Evolutionary conservation across 306 rosid species (phyloP).

Genomic region (Coriaria nepalensis): DNA sequence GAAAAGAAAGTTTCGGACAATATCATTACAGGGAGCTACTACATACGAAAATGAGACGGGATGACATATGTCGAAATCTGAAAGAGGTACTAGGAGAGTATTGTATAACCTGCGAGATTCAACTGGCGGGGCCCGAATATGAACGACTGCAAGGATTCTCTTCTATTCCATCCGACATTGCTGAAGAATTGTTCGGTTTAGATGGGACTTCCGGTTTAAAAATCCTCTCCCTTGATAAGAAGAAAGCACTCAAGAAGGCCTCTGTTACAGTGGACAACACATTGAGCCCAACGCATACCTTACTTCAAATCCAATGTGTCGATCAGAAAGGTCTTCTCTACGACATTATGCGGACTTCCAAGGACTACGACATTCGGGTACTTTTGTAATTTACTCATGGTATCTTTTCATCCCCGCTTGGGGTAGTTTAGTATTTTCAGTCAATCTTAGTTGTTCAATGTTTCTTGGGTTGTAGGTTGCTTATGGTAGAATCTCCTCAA

Average conservation of each 20-base stretch:
- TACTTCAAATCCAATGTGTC: slow-evolving; percentile 68
- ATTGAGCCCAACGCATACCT: slow-evolving; percentile 61
- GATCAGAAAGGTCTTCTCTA: slow-evolving; percentile 70
- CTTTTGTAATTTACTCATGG: not conserved
- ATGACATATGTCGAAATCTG: slow-evolving; percentile 45
- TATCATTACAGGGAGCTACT: slow-evolving; percentile 44
- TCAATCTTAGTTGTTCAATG: not conserved
- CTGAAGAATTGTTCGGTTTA: slow-evolving; percentile 51
- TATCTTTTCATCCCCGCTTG: not conserved
- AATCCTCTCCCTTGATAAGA: slow-evolving; percentile 29
- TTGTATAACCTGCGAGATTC: slow-evolving; percentile 66
- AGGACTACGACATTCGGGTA: slow-evolving; percentile 77
- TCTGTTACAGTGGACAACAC: slow-evolving; percentile 46
- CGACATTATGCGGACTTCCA: slow-evolving; percentile 74
- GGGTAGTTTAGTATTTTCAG: not conserved
- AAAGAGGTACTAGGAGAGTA: slow-evolving; percentile 47
- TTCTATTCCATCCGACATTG: slow-evolving; percentile 58
- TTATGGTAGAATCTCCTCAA: slow-evolving; percentile 56
- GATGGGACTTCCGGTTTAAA: slow-evolving; percentile 28
- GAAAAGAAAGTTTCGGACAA: slow-evolving; percentile 2
- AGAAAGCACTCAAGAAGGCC: slow-evolving; percentile 33
- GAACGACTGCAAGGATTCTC: slow-evolving; percentile 50
- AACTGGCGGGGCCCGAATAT: slow-evolving; percentile 84
- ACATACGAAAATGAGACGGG: slow-evolving; percentile 56
- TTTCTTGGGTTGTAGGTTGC: slow-evolving; percentile 33